Evolutionary conservation across 768 basidiomycete species (phyloP).

Genomic region (Termitomyces sp.): DNA sequence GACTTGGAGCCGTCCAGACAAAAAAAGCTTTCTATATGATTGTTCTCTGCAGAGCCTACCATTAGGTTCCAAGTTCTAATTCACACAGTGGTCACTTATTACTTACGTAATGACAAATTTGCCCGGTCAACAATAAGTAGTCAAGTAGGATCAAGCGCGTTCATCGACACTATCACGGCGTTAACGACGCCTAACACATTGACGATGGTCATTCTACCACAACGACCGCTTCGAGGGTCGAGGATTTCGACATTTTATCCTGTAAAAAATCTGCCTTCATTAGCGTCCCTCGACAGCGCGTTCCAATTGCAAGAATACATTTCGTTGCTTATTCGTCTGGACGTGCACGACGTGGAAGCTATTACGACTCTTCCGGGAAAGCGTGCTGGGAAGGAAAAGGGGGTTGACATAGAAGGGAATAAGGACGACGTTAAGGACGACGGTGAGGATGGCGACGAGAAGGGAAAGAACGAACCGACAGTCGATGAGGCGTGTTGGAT

Average conservation of each 20-base stretch:
- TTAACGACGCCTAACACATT: background rate
- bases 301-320: conserved; percentile 97
- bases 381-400: conserved; percentile 26
- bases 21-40: background rate
- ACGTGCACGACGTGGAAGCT: conserved; percentile 83
- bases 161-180: background rate
- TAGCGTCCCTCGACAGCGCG: conserved; percentile 79
- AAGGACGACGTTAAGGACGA: conserved; percentile 24
- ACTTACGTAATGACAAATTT: conserved; percentile 9
- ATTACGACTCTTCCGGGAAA: conserved; percentile 75
- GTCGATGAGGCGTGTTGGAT: conserved; percentile 88
- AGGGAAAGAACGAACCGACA: conserved; percentile 40
- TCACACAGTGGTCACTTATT: background rate
- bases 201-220: conserved; percentile 37
- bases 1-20: no score
- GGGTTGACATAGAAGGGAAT: conserved; percentile 21
- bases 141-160: background rate
- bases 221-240: conserved; percentile 71
- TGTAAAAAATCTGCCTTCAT: conserved; percentile 61
- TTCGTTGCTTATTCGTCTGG: conserved; percentile 74
- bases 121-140: conserved; percentile 5
- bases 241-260: conserved; percentile 79
- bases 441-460: conserved; percentile 22
- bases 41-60: background rate
- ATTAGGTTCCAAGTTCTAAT: background rate